phyloP scores from a whole-genome alignment of 225 moss, liverwort and hornwort species.

The Pseudoscleropodium purum region DNA sequence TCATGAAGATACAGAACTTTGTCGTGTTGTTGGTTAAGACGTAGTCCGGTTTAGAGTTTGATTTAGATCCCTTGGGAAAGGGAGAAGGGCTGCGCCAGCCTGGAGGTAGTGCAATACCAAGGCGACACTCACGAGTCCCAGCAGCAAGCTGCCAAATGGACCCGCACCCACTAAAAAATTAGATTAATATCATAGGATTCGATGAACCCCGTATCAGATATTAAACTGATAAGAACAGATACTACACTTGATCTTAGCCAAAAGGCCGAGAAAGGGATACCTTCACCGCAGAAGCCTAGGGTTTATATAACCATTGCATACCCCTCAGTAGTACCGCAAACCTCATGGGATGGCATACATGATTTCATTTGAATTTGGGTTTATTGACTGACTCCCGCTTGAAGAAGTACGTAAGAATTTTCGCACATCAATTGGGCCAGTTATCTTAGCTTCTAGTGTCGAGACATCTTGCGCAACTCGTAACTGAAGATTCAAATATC shows the following conservation, averaged over 20 bases:
- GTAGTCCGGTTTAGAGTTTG: background rate
- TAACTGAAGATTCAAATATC: background rate
- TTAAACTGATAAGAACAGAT: constrained; percentile 54
- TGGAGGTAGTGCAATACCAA: background rate
- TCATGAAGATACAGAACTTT: background rate
- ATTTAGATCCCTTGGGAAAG: background rate
- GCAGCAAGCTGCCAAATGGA: background rate
- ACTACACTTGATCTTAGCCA: constrained; percentile 66
- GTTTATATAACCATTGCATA: background rate
- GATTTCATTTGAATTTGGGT: background rate
- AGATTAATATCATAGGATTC: constrained; percentile 47
- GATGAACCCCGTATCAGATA: constrained; percentile 48
- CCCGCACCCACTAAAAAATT: background rate
- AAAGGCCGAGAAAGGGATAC: constrained; percentile 59
- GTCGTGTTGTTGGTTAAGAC: background rate
- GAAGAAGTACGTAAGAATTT: background rate
- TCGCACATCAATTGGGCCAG: background rate
- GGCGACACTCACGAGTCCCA: background rate
- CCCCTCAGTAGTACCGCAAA: background rate
- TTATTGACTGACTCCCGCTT: background rate
- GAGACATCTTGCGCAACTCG: background rate
- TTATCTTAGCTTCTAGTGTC: background rate
- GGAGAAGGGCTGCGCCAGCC: background rate
- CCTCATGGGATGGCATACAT: background rate
- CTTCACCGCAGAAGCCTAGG: background rate